Evolutionary conservation across 495 filamentous ascomycete species (phyloP).

Genomic region (Penicillium paradoxum): DNA sequence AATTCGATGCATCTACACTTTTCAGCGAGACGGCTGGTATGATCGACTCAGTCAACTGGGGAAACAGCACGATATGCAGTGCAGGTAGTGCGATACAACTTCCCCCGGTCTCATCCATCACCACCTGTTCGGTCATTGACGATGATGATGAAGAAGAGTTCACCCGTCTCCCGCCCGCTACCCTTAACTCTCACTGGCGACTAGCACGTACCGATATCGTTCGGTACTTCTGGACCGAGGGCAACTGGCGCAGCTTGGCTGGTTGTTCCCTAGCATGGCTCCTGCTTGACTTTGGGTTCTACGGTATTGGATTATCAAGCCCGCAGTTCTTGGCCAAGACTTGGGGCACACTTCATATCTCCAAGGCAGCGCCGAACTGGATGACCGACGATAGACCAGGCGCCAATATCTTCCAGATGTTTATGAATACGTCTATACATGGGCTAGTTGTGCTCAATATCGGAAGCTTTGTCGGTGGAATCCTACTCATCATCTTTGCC

Average conservation of each 20-base stretch:
- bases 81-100: conserved; percentile 19
- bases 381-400: conserved; percentile 29
- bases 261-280: conserved; percentile 49
- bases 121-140: conserved; percentile 19
- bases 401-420: conserved; percentile 36
- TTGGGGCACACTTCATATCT: conserved; percentile 36
- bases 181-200: conserved; percentile 42
- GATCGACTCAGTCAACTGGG: conserved; percentile 11
- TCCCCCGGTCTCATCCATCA: conserved; percentile 22
- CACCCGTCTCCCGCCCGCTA: conserved; percentile 27
- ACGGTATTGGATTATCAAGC: conserved; percentile 49
- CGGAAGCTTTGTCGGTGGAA: conserved; percentile 43
- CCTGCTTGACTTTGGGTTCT: conserved; percentile 53
- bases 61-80: background rate
- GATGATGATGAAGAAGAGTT: conserved; percentile 21
- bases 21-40: conserved; percentile 27
- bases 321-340: conserved; percentile 40
- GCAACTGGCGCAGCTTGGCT: conserved; percentile 48
- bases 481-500: conserved; percentile 40
- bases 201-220: conserved; percentile 38
- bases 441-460: conserved; percentile 40
- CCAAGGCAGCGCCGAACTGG: conserved; percentile 31
- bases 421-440: conserved; percentile 35
- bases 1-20: conserved; percentile 43
- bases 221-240: conserved; percentile 46